Base-by-base conservation (phyloP, 306 rosid genomes). In the Lablab purpureus region DNA sequence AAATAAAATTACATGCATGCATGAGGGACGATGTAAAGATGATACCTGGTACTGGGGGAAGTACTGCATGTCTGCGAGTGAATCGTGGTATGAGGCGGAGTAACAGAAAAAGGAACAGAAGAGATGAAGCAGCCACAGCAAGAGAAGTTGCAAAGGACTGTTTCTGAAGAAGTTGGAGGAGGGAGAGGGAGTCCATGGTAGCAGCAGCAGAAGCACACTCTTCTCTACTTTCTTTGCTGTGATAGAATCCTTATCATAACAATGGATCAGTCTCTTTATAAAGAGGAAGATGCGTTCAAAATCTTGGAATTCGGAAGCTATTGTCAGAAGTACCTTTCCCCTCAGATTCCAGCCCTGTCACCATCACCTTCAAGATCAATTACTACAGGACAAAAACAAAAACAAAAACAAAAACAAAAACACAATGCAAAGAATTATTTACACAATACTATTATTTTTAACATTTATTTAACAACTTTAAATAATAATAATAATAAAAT, bases 1-100 rank as follows among this genome's bases (percentile, higher is more conserved):
- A 1, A 47, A 21, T 7, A 47, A 14, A 46, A 46, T 14, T 18
- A 52, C 4, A 49, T 22, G 13, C 41, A 37, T 32, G 36, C 36
- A 30, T 30, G 32, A 4, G 3, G 7, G 41, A 2, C 41, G 1
- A 37, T 37, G 41, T 41, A 11, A 43, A 11, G 15, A 43, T 11
- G 17, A 56, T 63, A 90, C 98, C 95, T 43, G 98, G 98, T 9
- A 92, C 91, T 22, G 51, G 69, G 13, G 95, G 92, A 50, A 92
- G 91, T 40, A 47, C 66, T n/a, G 89, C 73, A 18, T 13, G 36
- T n/a, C 49, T 75, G 2, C 3, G 21, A 49, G 22, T 43, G 49
- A 43, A 43, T 43, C 47, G 15, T 10, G 40, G 75, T 4, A 8
- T 69, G 59, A 36, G 9, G 0, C 67, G 55, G 67, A 78, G 14